Conservation (phyloP, 1,284 basidiomycete genomes). For the Puccinia triticina region DNA sequence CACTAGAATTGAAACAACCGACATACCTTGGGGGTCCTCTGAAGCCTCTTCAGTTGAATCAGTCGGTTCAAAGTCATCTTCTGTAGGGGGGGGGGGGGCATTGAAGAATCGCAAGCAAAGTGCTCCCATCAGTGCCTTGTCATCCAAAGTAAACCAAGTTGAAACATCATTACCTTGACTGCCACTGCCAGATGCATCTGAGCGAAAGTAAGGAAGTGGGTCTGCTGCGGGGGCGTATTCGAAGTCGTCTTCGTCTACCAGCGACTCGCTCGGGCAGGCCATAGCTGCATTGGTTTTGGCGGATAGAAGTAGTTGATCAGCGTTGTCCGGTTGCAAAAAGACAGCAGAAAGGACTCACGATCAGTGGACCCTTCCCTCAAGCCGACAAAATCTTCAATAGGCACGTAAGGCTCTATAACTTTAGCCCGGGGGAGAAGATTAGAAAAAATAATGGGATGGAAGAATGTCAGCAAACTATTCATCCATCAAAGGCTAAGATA, state of each 20-base stretch:
- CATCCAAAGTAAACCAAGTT: background rate
- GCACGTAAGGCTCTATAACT: too few species aligned
- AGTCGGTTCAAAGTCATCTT: background rate
- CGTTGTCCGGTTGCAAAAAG: background rate
- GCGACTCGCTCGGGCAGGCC: background rate
- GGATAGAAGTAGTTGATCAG: background rate
- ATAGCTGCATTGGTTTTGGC: background rate
- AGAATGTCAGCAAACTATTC: too few species aligned
- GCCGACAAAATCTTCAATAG: too few species aligned
- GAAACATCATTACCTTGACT: background rate
- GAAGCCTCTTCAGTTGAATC: background rate
- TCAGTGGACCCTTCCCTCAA: too few species aligned
- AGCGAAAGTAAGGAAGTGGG: background rate
- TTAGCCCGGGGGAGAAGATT: too few species aligned
- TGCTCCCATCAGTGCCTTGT: background rate
- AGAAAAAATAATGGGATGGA: too few species aligned
- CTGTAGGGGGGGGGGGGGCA: background rate
- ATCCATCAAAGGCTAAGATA: too few species aligned
- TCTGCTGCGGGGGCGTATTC: too few species aligned
- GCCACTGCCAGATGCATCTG: background rate
- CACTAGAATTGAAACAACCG: background rate
- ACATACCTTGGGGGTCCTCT: background rate
- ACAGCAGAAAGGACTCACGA: background rate
- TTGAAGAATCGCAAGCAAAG: background rate
- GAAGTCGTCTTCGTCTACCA: background rate